phyloP scores from a whole-genome alignment of 2,329 filamentous ascomycete species.

The Beauveria australis region DNA sequence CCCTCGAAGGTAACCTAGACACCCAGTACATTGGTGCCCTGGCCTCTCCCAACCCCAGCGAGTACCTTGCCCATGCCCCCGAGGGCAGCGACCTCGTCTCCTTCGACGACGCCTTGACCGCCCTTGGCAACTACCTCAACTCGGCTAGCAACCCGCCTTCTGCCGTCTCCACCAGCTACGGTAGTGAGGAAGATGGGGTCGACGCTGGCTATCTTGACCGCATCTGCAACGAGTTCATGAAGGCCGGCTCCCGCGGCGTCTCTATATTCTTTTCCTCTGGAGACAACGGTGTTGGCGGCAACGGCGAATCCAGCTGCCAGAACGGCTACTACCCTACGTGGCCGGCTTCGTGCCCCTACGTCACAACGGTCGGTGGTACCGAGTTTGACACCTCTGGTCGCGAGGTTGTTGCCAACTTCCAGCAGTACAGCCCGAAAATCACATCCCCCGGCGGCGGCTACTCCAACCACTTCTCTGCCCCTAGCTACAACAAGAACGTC shows the following conservation, averaged over 20 bases:
- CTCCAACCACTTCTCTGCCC: constrained; percentile 8
- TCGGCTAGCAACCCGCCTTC: constrained; percentile 11
- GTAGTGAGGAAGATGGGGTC: constrained; percentile 39
- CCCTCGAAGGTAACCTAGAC: constrained; percentile 15
- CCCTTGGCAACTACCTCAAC: constrained; percentile 12
- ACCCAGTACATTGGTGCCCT: constrained; percentile 11
- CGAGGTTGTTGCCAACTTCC: constrained; percentile 8
- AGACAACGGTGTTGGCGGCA: constrained; percentile 17
- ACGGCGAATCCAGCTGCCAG: constrained; percentile 15
- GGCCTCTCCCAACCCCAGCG: constrained; percentile 12
- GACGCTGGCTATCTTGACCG: constrained; percentile 21
- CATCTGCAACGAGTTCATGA: constrained; percentile 49
- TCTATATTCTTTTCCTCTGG: constrained; percentile 38
- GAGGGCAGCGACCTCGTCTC: neutral
- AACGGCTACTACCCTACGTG: constrained; percentile 27
- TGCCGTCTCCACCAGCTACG: constrained; percentile 44
- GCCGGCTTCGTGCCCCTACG: constrained; percentile 34
- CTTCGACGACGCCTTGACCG: constrained; percentile 10
- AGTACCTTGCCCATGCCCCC: constrained; percentile 9
- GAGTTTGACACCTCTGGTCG: neutral
- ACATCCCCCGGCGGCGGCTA: constrained; percentile 7
- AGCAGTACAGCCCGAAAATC: neutral
- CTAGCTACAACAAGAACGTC: constrained; percentile 4
- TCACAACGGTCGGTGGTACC: constrained; percentile 46
- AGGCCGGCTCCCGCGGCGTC: constrained; percentile 43